Conservation (phyloP, 805 yeast genomes). For the Ogataea paraovalis region DNA sequence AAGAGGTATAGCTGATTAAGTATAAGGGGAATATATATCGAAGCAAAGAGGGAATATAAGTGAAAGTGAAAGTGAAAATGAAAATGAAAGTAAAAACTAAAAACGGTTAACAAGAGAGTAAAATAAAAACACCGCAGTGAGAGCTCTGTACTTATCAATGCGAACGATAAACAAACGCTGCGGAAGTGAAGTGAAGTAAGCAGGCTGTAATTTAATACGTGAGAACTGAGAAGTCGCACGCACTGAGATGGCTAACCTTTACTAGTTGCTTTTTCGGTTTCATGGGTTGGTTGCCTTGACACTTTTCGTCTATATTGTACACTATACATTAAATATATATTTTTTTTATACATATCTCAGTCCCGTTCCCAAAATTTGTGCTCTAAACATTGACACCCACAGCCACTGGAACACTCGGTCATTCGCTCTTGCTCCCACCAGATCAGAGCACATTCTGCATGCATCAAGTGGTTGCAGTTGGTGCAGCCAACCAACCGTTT, state of each 20-base stretch:
- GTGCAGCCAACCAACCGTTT: conserved; percentile 66
- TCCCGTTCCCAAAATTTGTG: conserved; percentile 12
- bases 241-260: background rate
- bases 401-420: conserved; percentile 74
- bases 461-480: conserved; percentile 74
- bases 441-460: conserved; percentile 67
- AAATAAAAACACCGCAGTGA: background rate
- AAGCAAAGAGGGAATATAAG: too few relatives aligned
- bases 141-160: background rate
- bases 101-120: background rate
- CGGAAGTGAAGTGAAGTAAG: too few relatives aligned
- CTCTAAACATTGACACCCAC: conserved; percentile 70
- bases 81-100: background rate
- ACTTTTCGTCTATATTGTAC: too few relatives aligned
- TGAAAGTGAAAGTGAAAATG: background rate
- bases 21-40: background rate
- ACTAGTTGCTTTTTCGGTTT: background rate
- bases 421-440: conserved; percentile 64
- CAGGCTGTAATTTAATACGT: too few relatives aligned
- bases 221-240: background rate
- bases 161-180: background rate
- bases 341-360: background rate
- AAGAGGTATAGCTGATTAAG: background rate
- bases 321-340: too few relatives aligned
- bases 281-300: too few relatives aligned